Evolutionary conservation across 306 rosid species (phyloP), one percentile per base, ranked within the genome.

Genomic region (Vigna hirtella): DNA sequence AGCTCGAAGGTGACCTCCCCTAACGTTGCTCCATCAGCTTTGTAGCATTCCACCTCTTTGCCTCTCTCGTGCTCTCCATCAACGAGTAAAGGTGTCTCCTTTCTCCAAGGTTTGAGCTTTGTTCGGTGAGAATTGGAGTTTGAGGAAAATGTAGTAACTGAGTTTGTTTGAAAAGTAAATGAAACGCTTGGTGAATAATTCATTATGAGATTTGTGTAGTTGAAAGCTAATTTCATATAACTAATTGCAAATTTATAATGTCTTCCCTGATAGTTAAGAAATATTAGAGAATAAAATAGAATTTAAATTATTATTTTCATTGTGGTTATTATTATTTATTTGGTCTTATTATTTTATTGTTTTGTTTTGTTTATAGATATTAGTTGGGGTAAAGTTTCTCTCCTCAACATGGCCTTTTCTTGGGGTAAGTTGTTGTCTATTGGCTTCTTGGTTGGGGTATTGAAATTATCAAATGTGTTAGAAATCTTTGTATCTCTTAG

Each of bases 341-440:
- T 43, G 48, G 10, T 70, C 3, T 2, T 30, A 32, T 15, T 30
- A 17, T 71, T 17, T 72, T 56, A 2, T 49, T 26, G 30, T 14
- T 80, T 74, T 51, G 52, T 70, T 78, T 56, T 70, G 59, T 78
- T 51, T 70, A 59, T 73, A 96, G 98, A 90, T 96, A 79, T 81
- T 90, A 88, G 82, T 96, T 69, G 99, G 99, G 83, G 81, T 68
- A 24, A 20, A 20, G 20, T 20, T 20, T 20, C 20, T 20, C 20
- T 20, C 20, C 20, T 20, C 20, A 20, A 20, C 20, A 20, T 20
- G 20, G 20, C 20, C 20, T 20, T 20, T 20, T 20, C 20, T 20
- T 20, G 20, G 20, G 20, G 20, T 20, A 20, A 20, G 20, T 20
- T 20, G 20, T 20, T 20, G 20, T 20, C 20, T 18, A 18, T 20